Evolutionary conservation across 371 early-diverging fungal species (phyloP).

Genomic region (Lichtheimia corymbifera): DNA sequence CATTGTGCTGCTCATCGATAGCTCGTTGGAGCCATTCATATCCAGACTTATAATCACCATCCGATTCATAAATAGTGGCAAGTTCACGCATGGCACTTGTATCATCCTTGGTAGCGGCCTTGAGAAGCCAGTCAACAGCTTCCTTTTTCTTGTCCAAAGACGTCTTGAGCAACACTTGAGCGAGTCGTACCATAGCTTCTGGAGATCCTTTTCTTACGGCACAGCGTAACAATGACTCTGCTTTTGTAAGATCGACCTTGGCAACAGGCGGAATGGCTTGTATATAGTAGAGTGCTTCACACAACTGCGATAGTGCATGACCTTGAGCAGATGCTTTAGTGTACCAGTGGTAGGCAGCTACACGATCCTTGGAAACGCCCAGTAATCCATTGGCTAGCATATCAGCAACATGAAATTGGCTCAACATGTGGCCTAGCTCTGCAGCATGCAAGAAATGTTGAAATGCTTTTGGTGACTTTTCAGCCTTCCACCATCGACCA

Average conservation of each 20-base stretch:
- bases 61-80: constrained; percentile 2
- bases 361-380: background rate
- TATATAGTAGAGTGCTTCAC: constrained; percentile 47
- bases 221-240: constrained; percentile 33
- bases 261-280: constrained; percentile 40
- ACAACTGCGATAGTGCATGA: constrained; percentile 37
- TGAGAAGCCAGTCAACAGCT: background rate
- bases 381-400: constrained; percentile 34
- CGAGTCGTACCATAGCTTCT: constrained; percentile 39
- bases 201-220: constrained; percentile 38
- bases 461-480: constrained; percentile 18
- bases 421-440: constrained; percentile 23
- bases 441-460: constrained; percentile 32
- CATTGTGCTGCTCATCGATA: background rate
- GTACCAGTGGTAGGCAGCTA: constrained; percentile 42
- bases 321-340: constrained; percentile 49
- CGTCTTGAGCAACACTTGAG: constrained; percentile 1
- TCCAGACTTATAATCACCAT: constrained; percentile 9
- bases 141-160: background rate
- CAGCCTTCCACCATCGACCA: background rate
- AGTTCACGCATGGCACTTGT: constrained; percentile 15
- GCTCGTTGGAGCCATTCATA: constrained; percentile 16
- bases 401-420: constrained; percentile 34
- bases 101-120: background rate
- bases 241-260: constrained; percentile 23